Evolutionary conservation across 2,329 filamentous ascomycete species (phyloP), one percentile per base, ranked within the genome.

Genomic region (Ceratocystis huliohia): DNA sequence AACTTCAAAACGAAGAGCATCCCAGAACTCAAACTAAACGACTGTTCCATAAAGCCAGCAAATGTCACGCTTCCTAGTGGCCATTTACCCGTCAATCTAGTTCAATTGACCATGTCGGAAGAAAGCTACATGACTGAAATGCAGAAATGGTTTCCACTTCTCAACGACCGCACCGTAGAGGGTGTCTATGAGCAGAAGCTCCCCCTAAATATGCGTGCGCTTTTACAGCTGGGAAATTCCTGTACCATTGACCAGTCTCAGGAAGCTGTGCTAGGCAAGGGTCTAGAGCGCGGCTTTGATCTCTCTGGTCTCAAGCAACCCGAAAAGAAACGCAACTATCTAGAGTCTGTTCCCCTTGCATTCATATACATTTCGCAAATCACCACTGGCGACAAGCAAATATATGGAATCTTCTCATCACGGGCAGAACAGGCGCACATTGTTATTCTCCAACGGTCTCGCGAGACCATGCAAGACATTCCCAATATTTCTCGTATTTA

Each of bases 181-280:
- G 95, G 95, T 37, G 91, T 99, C 15, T 99, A 99, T 73, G 95
- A 99, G 77, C 93, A 88, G 72, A 88, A 96, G 70, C 82, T 99
- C 1, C 91, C 95, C 0, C 80, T 97, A 5, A 90, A 89, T 69
- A 83, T 96, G 61, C 84, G 93, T 50, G 94, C 93, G 3, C 83
- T 99, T 41, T 82, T 99, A 8, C 89, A 94, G 70, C 80, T 99
- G 0, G 95, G 94, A 53, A 96, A 90, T 72, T 80, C 89, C 37
- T 99, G 94, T 74, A 95, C 91, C 1, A 96, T 99, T 70, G 94
- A 99, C 72, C 89, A 96, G 72, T 86, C 81, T 65, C 92, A 96
- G 71, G 84, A 88, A 68, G 95, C 93, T 71, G 92, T 96, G 1
- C 83, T 99, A 7, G 94, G 94, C 63, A 93, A 88, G 72, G 94